A percentile compares a stretch with the other conserved stretches of the same genome.
phyloP scores from a whole-genome alignment of 73 alveolate species.

The Stentor coeruleus region DNA sequence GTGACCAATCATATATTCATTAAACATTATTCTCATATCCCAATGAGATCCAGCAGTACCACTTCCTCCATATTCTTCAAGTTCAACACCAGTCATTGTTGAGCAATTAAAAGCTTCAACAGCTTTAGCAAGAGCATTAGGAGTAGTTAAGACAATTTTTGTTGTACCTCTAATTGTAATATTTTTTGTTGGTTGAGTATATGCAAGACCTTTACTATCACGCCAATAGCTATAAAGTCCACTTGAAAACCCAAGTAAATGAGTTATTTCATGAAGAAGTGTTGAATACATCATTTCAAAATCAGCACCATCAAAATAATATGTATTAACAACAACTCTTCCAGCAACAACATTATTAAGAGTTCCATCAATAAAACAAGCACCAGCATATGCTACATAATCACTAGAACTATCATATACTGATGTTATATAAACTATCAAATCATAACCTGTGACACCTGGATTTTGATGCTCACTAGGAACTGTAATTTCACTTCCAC shows the following conservation, averaged over 20 bases:
- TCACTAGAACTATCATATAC: background rate
- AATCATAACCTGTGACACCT: background rate
- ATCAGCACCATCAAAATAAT: no score
- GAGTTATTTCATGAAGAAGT: slow-evolving; percentile 23
- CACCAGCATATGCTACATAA: background rate
- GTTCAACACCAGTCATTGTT: background rate
- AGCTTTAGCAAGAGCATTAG: slow-evolving; percentile 11
- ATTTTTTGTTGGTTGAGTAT: background rate
- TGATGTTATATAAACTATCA: background rate
- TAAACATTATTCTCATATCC: slow-evolving; percentile 3
- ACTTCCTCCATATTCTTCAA: slow-evolving; percentile 23
- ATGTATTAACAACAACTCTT: background rate
- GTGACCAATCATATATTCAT: slow-evolving; percentile 2
- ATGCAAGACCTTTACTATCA: background rate
- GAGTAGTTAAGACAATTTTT: background rate
- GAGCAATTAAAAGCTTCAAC: slow-evolving; percentile 4
- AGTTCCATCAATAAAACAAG: background rate
- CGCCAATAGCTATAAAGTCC: background rate
- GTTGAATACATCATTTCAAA: no score
- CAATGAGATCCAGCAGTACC: slow-evolving; percentile 27
- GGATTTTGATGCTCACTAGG: background rate
- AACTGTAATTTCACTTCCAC: background rate
- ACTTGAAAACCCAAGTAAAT: slow-evolving; percentile 8
- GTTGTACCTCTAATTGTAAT: background rate
- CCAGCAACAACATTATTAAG: background rate